Evolutionary conservation across 345 rosid species (phyloP).

Genomic region (Eucalyptus paniculata): DNA sequence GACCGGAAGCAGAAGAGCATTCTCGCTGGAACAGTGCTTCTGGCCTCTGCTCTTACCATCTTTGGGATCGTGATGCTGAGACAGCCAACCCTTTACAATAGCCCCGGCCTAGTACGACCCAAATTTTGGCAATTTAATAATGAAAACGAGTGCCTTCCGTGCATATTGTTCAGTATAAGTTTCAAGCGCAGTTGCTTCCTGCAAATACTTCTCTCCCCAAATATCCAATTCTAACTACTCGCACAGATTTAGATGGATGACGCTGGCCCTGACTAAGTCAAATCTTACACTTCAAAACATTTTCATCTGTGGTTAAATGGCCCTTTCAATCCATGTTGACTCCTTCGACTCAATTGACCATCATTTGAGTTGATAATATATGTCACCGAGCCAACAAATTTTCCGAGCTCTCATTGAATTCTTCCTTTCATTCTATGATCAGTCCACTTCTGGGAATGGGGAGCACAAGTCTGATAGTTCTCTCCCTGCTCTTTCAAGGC

Average conservation of each 20-base stretch:
- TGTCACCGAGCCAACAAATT: background rate
- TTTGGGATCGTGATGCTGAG: slow-evolving; percentile 13
- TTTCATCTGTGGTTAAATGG: background rate
- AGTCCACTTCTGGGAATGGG: background rate
- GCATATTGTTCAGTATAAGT: background rate
- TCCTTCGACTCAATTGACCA: background rate
- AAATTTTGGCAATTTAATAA: background rate
- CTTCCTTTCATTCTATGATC: background rate
- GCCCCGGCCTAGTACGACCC: slow-evolving; percentile 6
- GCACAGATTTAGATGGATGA: background rate
- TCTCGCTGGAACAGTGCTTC: slow-evolving; percentile 9
- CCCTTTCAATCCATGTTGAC: background rate
- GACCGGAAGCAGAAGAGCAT: slow-evolving; percentile 9
- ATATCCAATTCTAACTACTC: background rate
- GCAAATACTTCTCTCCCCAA: background rate
- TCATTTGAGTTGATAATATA: background rate
- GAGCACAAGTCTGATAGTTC: background rate
- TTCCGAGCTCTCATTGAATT: background rate
- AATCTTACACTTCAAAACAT: background rate
- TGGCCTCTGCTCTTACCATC: slow-evolving; percentile 15
- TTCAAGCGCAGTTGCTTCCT: background rate
- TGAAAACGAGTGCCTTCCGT: background rate
- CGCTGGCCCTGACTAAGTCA: background rate
- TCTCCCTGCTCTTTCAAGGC: background rate
- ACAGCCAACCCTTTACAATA: slow-evolving; percentile 7